These are phyloP conservation scores for Stephania yunnanensis DNA, from an alignment of 164 flowering plant species.

Conservation along the genomic window DNA sequence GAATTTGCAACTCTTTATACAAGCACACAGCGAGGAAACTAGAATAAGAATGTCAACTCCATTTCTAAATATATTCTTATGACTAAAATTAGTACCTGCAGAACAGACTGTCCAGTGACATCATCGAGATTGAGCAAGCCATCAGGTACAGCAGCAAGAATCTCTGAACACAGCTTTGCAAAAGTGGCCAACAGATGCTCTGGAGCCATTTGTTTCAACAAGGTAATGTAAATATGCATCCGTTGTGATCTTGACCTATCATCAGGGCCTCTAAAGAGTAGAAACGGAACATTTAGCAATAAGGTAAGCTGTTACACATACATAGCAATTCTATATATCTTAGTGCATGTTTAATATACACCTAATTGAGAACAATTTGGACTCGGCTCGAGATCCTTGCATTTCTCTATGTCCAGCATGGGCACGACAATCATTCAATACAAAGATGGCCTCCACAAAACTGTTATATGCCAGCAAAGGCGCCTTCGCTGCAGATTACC, in stretches of 20 bases:
- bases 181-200: conserved; percentile 94
- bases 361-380: conserved; percentile 66
- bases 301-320: background rate
- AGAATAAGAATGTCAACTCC: background rate
- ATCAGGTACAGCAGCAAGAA: conserved; percentile 92
- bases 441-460: conserved; percentile 91
- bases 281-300: background rate
- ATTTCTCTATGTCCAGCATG: conserved; percentile 54
- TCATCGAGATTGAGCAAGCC: conserved; percentile 76
- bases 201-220: conserved; percentile 98
- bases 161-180: conserved; percentile 90
- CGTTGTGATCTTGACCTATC: conserved; percentile 69
- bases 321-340: background rate
- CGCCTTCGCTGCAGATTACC: conserved; percentile 69
- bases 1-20: background rate
- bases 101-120: conserved; percentile 61
- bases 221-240: conserved; percentile 75
- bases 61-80: background rate
- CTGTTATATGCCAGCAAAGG: conserved; percentile 98
- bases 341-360: conserved; percentile 13
- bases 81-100: conserved; percentile 50
- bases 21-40: background rate
- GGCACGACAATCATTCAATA: conserved; percentile 74
- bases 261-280: conserved; percentile 63
- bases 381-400: conserved; percentile 39